Base-by-base conservation (phyloP, 2,329 filamentous ascomycete species). In the Orbilia javanica region DNA sequence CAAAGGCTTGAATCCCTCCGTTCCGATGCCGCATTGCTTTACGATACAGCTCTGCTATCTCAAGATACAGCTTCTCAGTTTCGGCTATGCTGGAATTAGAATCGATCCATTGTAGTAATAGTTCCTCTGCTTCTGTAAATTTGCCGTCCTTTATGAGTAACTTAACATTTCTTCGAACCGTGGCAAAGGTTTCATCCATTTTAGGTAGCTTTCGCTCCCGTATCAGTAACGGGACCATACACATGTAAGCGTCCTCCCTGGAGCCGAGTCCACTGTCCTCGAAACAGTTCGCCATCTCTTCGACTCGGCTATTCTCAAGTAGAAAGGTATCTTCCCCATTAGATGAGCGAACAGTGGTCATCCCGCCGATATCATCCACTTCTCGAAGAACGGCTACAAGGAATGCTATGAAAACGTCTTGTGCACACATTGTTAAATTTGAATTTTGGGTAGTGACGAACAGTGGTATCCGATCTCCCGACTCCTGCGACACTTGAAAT, bases 141-240 rank as follows among this genome's bases (percentile, higher is more conserved):
- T 52, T 39, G 3, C 25, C 42, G 4, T 65, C 42, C 42, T 42
- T 25, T 46, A 44, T 48, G 29, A 11, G 0, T 4, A 3, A 18
- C 22, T 64, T 42, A 20, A 62, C 31, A 15, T 64, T 34, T 1
- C 27, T 13, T 1, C 36, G 15, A 44, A 20, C 34, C 2, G 72
- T 65, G 6, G 44, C 29, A 3, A 76, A 48, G 13, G 39, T 36
- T 3, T 57, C 64, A 15, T 65, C 36, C 15, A 66, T 11, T 7
- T n/a, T 27, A 2, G 73, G 66, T 34, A 77, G n/a, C 22, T 77
- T 77, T 4, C 39, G 29, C 7, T 46, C n/a, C 5, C 36, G 57
- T 2, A 52, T 81, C 7, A 83, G 67, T 0, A 82, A 79, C 27
- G 83, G 82, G 22, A 83, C 80, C 22, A 83, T 82, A 62, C 80